phyloP scores from a whole-genome alignment of 192 early-diverging fungal genomes.

The Coemansia sp. region DNA sequence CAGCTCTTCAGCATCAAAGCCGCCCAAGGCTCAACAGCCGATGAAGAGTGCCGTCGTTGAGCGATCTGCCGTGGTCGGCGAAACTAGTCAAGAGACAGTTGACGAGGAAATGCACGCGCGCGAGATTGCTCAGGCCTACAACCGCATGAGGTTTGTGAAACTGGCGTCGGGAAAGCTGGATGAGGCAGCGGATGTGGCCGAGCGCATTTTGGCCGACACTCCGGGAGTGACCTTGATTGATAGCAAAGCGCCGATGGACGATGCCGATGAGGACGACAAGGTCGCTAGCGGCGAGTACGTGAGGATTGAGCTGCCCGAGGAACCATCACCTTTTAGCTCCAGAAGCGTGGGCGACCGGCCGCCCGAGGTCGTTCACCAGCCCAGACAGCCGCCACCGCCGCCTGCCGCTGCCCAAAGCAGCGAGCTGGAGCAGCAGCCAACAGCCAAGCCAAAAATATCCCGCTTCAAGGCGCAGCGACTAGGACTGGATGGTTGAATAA shows the following conservation, averaged over 20 bases:
- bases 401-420: neutral
- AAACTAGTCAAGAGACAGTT: slow-evolving; percentile 11
- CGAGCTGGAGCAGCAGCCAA: neutral
- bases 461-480: slow-evolving; percentile 51
- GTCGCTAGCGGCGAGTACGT: slow-evolving; percentile 3
- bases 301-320: slow-evolving; percentile 23
- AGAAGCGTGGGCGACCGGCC: neutral
- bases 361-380: slow-evolving; percentile 25
- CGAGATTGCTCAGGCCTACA: slow-evolving; percentile 47
- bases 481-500: slow-evolving; percentile 17
- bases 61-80: neutral
- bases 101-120: slow-evolving; percentile 44
- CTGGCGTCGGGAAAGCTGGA: slow-evolving; percentile 33
- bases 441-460: slow-evolving; percentile 41
- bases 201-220: slow-evolving; percentile 14
- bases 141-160: slow-evolving; percentile 18
- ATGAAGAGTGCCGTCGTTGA: slow-evolving; percentile 35
- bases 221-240: slow-evolving; percentile 24
- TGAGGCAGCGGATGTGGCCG: slow-evolving; percentile 29
- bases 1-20: neutral
- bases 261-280: neutral
- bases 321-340: slow-evolving; percentile 1
- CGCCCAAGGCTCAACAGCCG: slow-evolving; percentile 10
- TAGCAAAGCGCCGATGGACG: neutral
- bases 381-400: neutral